phyloP scores from a whole-genome alignment of 2,329 filamentous ascomycete species.

The Colletotrichum sp. region DNA sequence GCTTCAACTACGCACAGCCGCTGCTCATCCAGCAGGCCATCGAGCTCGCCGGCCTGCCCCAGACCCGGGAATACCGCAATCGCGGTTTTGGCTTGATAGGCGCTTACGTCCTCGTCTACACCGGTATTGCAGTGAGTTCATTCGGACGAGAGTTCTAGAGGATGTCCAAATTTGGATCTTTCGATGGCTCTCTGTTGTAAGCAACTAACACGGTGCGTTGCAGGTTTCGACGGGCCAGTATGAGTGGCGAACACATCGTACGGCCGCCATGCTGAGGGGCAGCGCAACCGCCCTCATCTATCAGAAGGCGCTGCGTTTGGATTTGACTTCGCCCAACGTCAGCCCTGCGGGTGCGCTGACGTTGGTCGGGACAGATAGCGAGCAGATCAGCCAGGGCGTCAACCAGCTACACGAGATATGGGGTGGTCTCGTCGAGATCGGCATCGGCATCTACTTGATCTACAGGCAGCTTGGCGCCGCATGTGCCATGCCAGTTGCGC shows the following conservation, averaged over 20 bases:
- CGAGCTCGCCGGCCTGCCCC: slow-evolving; percentile 19
- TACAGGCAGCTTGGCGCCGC: slow-evolving; percentile 42
- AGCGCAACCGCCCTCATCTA: slow-evolving; percentile 30
- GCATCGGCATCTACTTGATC: slow-evolving; percentile 30
- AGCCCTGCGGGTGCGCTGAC: slow-evolving; percentile 27
- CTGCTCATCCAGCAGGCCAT: slow-evolving; percentile 29
- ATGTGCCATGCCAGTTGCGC: slow-evolving; percentile 44
- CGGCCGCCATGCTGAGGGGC: slow-evolving; percentile 30
- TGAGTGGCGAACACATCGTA: slow-evolving; percentile 26
- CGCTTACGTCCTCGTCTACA: slow-evolving; percentile 30
- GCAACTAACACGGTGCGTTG: neutral
- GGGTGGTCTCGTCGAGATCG: slow-evolving; percentile 28
- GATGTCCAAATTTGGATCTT: neutral
- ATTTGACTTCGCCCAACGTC: slow-evolving; percentile 23
- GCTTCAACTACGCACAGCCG: slow-evolving; percentile 30
- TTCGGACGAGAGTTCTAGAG: neutral
- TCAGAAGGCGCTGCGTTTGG: slow-evolving; percentile 25
- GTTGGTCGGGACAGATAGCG: slow-evolving; percentile 30
- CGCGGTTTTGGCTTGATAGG: slow-evolving; percentile 31
- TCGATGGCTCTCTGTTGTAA: neutral
- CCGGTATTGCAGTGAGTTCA: slow-evolving; percentile 27
- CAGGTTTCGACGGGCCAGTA: slow-evolving; percentile 28
- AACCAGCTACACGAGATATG: slow-evolving; percentile 26
- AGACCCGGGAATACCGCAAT: slow-evolving; percentile 24
- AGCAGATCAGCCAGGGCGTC: slow-evolving; percentile 27